phyloP scores from a whole-genome alignment of 148 eudicot genomes.

The Limonium bicolor region DNA sequence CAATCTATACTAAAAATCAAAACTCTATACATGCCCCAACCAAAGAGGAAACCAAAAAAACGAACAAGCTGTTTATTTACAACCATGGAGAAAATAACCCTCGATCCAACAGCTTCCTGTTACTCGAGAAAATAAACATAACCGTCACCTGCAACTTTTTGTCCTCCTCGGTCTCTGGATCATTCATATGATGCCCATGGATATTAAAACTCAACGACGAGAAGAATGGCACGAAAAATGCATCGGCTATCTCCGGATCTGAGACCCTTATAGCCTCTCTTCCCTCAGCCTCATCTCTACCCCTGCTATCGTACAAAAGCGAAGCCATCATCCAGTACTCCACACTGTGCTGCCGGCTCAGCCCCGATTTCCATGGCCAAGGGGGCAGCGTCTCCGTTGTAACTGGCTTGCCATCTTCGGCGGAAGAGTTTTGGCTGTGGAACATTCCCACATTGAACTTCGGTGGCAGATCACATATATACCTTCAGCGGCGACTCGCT shows the following conservation, averaged over 20 bases:
- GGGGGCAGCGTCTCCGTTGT: conserved; percentile 37
- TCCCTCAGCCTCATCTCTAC: conserved; percentile 7
- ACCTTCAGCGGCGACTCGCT: conserved; percentile 30
- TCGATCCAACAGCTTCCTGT: too few species aligned
- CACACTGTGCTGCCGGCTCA: conserved; percentile 57
- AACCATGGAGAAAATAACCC: too few species aligned
- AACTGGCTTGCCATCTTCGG: conserved; percentile 16
- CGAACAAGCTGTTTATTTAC: too few species aligned
- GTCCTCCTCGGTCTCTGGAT: conserved; percentile 50
- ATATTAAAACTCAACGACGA: conserved; percentile 79
- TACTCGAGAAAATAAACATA: too few species aligned
- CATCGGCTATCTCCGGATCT: conserved; percentile 78
- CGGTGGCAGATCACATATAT: conserved; percentile 66
- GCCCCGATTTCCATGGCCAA: conserved; percentile 47
- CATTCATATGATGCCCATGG: conserved; percentile 61
- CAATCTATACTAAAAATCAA: too few species aligned
- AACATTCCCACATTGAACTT: conserved; percentile 61
- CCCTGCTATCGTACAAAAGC: conserved; percentile 17
- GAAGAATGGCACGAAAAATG: conserved; percentile 83
- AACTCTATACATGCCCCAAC: too few species aligned
- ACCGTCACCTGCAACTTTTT: conserved; percentile 59
- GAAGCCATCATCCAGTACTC: conserved; percentile 96
- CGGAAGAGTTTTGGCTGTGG: conserved; percentile 1
- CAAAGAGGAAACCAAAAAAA: too few species aligned
- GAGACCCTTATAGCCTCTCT: conserved; percentile 62